Conservation (phyloP, 768 basidiomycete genomes). For the Lyophyllum atratum region DNA sequence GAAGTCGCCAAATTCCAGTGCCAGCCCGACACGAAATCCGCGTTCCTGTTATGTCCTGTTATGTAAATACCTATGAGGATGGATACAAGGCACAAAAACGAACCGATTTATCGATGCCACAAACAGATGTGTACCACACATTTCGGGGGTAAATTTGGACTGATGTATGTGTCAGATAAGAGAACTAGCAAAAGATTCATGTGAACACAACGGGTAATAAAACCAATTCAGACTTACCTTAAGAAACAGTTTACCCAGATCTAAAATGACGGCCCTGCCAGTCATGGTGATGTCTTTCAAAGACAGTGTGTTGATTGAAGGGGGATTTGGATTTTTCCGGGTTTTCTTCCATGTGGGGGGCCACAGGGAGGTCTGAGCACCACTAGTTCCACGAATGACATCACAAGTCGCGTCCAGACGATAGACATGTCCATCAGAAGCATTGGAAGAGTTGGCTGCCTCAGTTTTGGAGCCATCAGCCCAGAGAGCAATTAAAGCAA, state of each 20-base stretch:
- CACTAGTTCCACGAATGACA: neutral
- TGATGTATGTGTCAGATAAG: neutral
- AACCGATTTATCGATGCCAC: neutral
- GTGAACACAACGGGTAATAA: neutral
- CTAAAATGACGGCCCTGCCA: neutral
- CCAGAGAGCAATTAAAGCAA: neutral
- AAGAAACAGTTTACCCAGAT: neutral
- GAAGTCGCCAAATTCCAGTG: slow-evolving; percentile 17
- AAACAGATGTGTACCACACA: neutral
- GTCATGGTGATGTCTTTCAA: neutral
- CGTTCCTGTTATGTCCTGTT: neutral
- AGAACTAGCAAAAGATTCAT: neutral
- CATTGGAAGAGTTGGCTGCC: neutral
- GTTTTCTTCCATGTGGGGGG: neutral
- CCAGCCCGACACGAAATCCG: slow-evolving; percentile 16
- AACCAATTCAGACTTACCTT: neutral
- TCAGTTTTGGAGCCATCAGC: neutral
- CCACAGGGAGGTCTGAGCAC: neutral
- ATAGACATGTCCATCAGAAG: neutral
- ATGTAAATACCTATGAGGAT: neutral
- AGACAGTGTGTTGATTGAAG: neutral
- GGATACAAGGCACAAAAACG: neutral
- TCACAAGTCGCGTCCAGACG: neutral
- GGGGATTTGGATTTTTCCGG: neutral
- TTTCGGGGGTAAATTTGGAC: neutral